These are phyloP conservation scores for Aureobasidium sp. DNA, from an alignment of 2,329 filamentous ascomycete species.

Conservation along the genomic window DNA sequence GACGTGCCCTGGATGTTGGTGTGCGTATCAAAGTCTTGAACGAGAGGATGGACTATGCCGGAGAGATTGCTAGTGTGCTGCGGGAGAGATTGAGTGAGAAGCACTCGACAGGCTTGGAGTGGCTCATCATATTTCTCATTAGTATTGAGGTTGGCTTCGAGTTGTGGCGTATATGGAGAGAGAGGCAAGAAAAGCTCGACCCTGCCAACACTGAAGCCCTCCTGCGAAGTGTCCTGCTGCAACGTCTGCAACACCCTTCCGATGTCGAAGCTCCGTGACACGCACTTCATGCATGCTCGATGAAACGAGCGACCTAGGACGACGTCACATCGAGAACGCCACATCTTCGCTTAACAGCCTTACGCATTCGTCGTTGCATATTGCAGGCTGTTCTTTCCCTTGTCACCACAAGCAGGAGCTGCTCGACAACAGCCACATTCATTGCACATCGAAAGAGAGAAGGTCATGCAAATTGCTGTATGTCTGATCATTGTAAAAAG, in stretches of 20 bases:
- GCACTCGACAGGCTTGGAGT: conserved; percentile 80
- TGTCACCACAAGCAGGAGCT: not conserved
- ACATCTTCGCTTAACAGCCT: not conserved
- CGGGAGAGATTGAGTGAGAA: conserved; percentile 85
- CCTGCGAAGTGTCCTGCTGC: conserved; percentile 31
- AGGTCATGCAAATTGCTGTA: conserved; percentile 4
- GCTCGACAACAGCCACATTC: not conserved
- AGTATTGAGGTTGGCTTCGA: conserved; percentile 88
- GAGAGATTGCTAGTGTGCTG: conserved; percentile 85
- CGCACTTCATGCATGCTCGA: not conserved
- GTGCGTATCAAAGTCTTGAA: conserved; percentile 87
- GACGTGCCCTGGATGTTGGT: conserved; percentile 80
- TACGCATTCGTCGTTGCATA: not conserved
- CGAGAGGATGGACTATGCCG: conserved; percentile 95
- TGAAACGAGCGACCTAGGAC: not conserved
- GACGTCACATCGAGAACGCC: not conserved
- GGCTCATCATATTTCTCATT: conserved; percentile 93
- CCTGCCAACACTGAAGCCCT: conserved; percentile 35
- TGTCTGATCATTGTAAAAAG: conserved; percentile 13
- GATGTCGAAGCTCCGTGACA: not conserved
- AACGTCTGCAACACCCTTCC: not conserved
- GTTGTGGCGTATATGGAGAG: conserved; percentile 64
- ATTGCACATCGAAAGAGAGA: not conserved
- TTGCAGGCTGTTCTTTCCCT: not conserved
- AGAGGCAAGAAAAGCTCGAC: conserved; percentile 43